These are phyloP conservation scores for Micractinium sp. DNA, from an alignment of 139 green algal genomes.

Conservation along the genomic window DNA sequence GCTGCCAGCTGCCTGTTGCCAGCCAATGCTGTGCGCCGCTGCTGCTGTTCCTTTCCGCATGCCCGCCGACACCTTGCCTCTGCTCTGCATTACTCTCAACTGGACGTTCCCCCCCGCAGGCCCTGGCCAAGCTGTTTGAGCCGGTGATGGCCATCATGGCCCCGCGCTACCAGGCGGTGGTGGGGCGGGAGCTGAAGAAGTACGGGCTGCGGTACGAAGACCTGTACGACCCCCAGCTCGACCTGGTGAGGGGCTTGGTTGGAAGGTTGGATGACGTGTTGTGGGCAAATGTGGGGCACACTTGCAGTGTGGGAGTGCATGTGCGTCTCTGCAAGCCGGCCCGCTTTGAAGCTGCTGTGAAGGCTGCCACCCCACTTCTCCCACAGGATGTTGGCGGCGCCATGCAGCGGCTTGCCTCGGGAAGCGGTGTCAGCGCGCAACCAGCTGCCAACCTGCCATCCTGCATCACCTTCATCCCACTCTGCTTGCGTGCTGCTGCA, in stretches of 20 bases:
- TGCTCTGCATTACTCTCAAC: not conserved
- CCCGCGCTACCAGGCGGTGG: slow-evolving; percentile 70
- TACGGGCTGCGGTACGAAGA: slow-evolving; percentile 98
- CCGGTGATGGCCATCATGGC: slow-evolving; percentile 63
- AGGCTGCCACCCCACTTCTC: not conserved
- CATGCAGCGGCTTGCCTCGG: slow-evolving; percentile 84
- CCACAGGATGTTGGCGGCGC: slow-evolving; percentile 82
- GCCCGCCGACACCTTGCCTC: not conserved
- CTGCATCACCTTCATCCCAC: not conserved
- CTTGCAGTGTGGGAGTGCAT: not conserved
- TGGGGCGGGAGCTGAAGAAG: slow-evolving; percentile 78
- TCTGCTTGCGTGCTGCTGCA: slow-evolving; percentile 38
- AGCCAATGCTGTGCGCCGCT: not conserved
- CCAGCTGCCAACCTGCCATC: slow-evolving; percentile 62
- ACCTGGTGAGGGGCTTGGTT: slow-evolving; percentile 60
- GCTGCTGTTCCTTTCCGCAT: not conserved
- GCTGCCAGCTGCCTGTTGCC: not conserved
- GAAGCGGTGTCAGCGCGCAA: slow-evolving; percentile 91
- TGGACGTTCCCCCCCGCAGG: not conserved
- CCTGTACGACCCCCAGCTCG: slow-evolving; percentile 88
- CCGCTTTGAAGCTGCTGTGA: not conserved
- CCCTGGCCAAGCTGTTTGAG: slow-evolving; percentile 62
- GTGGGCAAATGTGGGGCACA: not conserved
- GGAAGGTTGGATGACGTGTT: not conserved
- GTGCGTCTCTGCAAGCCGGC: not conserved